These are phyloP conservation scores for Globisporangium echinulatum DNA, from an alignment of 352 stramenopile genomes.

Conservation along the genomic window DNA sequence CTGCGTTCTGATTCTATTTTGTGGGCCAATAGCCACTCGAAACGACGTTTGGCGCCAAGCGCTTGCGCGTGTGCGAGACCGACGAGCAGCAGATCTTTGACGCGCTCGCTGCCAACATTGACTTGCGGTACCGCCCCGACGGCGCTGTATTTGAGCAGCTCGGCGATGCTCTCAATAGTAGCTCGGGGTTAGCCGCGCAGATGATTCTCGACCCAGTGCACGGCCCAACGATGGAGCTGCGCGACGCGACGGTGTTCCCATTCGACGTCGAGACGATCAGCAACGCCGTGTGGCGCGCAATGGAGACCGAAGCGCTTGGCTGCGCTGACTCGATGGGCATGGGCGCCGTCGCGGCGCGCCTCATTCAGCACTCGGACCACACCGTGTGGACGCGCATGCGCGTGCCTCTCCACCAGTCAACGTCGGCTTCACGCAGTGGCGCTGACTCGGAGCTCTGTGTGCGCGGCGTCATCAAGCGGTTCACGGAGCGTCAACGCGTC, in stretches of 20 bases:
- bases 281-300: slow-evolving; percentile 30
- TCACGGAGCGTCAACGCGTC: slow-evolving; percentile 28
- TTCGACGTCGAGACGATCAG: slow-evolving; percentile 33
- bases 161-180: slow-evolving; percentile 13
- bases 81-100: slow-evolving; percentile 33
- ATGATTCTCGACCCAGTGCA: slow-evolving; percentile 46
- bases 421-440: slow-evolving; percentile 2
- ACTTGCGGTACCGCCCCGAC: slow-evolving; percentile 29
- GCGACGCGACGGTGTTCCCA: slow-evolving; percentile 42
- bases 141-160: slow-evolving; percentile 36
- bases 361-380: slow-evolving; percentile 16
- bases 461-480: slow-evolving; percentile 32
- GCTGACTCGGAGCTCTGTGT: slow-evolving; percentile 28
- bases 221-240: slow-evolving; percentile 42
- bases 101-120: slow-evolving; percentile 22
- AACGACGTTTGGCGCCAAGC: slow-evolving; percentile 22
- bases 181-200: not conserved
- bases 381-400: slow-evolving; percentile 32
- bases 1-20: not conserved
- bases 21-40: slow-evolving; percentile 2
- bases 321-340: slow-evolving; percentile 25
- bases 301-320: slow-evolving; percentile 24
- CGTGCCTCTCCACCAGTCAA: slow-evolving; percentile 31
- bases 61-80: slow-evolving; percentile 19
- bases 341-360: slow-evolving; percentile 4